Evolutionary conservation across 805 yeast species (phyloP).

Genomic region (Metschnikowia anglica): DNA sequence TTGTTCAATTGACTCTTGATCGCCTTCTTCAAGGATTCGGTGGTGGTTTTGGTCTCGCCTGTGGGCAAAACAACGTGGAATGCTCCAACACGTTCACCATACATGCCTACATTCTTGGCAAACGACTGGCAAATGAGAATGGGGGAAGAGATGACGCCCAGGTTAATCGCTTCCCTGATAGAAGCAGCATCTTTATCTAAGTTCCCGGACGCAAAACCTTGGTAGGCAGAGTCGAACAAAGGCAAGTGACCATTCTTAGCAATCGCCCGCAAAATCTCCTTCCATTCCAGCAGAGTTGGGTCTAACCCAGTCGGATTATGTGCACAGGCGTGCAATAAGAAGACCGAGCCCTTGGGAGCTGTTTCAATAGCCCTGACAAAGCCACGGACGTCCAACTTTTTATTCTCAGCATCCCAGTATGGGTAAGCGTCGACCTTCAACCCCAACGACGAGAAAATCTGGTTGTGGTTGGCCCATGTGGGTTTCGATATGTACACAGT

Average conservation of each 20-base stretch:
- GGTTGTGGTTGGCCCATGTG: constrained; percentile 97
- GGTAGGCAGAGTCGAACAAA: constrained; percentile 92
- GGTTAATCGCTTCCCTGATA: constrained; percentile 58
- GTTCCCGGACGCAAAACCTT: constrained; percentile 93
- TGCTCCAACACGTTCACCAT: constrained; percentile 97
- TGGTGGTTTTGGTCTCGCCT: constrained; percentile 9
- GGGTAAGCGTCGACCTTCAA: constrained; percentile 69
- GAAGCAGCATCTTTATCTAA: constrained; percentile 83
- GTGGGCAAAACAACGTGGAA: constrained; percentile 67
- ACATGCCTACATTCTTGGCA: constrained; percentile 95
- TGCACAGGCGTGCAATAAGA: constrained; percentile 91
- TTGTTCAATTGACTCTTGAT: constrained; percentile 73
- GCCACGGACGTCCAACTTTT: constrained; percentile 70
- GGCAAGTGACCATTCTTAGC: constrained; percentile 67
- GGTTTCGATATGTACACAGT: constrained; percentile 46
- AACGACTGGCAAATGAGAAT: constrained; percentile 87
- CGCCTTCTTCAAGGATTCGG: constrained; percentile 15
- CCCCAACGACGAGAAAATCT: constrained; percentile 73
- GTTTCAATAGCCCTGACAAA: constrained; percentile 57
- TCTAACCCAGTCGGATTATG: constrained; percentile 98
- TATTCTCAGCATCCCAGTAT: constrained; percentile 77
- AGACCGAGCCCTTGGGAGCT: constrained; percentile 75
- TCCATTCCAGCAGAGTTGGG: constrained; percentile 84
- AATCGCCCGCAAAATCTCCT: constrained; percentile 59
- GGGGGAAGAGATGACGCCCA: constrained; percentile 42